Base-by-base conservation (phyloP, 2,329 filamentous ascomycete genomes). In the Huntiella omanensis region DNA sequence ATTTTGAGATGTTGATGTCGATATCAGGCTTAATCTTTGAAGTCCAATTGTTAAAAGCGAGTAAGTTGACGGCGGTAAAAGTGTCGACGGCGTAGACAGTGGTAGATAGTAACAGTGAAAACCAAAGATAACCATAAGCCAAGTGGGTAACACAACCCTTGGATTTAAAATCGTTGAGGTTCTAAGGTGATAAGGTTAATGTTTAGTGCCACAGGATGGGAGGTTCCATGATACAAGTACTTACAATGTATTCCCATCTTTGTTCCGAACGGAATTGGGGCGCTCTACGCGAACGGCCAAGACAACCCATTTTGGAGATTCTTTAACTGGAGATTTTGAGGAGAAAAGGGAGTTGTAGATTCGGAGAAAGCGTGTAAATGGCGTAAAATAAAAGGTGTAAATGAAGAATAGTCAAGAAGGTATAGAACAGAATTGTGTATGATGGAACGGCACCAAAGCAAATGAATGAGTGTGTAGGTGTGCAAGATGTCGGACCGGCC, bases 211-310 rank as follows among this genome's bases (percentile, higher is more conserved):
- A 36, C 12, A 8, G 34, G 12, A n/a, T 36, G 7, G 34, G 4
- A 15, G 4, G 12, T 36, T 5, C 34, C 11, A 5, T 34, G 10
- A 36, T 35, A 7, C 28, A 12, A 7, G 13, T 39, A 64, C 80
- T 58, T 65, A 85, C 82, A 59, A 96, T 87, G 60, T 87, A 93
- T 57, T 87, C 83, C 88, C 88, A 96, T 69, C 86, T 82, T 65
- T 91, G 84, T 62, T 95, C 88, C 50, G 83, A 77, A 52, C 74
- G 70, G 52, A 88, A 71, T 52, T 80, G 70, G 53, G 68, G 71
- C 58, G 67, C 60, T 58, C 81, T 80, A 48, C 67, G 67, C 44
- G 70, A 64, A 54, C 76, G 72, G 52, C 74, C 71, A 54, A 73
- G 67, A 58, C 77, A 82, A 54, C 72, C 69, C 81, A 86, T 85